A percentile compares a stretch with the other conserved stretches of the same genome.
Conservation (phyloP, 2,329 filamentous ascomycete species). For the Berkeleyomyces rouxiae region DNA sequence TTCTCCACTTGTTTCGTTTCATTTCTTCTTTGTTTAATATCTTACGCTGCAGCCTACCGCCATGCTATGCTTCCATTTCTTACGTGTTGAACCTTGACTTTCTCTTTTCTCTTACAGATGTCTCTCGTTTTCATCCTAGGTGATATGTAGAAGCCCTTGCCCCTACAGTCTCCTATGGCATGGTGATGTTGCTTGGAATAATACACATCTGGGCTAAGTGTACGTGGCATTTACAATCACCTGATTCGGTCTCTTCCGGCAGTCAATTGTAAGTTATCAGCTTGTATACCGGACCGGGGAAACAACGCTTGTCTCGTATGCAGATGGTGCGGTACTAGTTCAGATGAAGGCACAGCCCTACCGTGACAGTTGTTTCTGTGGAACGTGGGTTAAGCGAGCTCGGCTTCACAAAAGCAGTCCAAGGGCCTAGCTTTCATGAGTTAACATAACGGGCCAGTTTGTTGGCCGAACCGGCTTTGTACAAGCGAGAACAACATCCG, state of each 20-base stretch:
- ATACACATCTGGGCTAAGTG: not conserved
- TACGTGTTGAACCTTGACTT: slow-evolving; percentile 2
- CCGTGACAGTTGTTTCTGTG: no score
- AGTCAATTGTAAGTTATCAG: not conserved
- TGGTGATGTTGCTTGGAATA: not conserved
- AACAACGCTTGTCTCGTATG: no score
- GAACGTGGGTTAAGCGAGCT: no score
- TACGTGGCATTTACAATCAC: not conserved
- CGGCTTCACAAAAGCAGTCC: no score
- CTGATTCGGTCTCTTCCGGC: not conserved
- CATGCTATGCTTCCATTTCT: not conserved
- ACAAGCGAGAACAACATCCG: no score
- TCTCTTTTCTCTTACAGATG: not conserved
- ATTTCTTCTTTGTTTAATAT: not conserved
- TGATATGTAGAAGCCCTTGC: not conserved
- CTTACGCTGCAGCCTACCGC: not conserved
- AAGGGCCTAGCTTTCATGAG: no score
- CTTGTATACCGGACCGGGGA: not conserved
- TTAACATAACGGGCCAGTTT: no score
- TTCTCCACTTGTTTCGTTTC: not conserved
- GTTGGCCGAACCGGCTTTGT: no score
- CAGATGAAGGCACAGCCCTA: no score
- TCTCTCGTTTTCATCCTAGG: not conserved
- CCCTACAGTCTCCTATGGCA: not conserved
- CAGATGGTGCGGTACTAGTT: no score